Percentiles rank a stretch among this genome's conserved stretches.
phyloP scores from a whole-genome alignment of 768 basidiomycete species.

The Hygrophoropsis aurantiaca region DNA sequence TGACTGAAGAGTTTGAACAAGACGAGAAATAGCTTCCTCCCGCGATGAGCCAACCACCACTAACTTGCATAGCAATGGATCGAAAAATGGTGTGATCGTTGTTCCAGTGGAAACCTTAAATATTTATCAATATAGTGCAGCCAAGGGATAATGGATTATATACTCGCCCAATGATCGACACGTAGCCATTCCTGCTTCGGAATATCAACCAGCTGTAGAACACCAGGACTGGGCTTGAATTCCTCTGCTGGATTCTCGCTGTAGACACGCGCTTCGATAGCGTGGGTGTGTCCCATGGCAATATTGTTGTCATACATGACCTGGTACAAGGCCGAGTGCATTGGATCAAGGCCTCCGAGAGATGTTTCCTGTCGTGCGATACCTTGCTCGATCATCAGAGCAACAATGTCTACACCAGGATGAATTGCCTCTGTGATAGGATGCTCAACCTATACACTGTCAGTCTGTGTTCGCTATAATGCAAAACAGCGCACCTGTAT shows the following conservation, averaged over 20 bases:
- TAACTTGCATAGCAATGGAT: constrained; percentile 61
- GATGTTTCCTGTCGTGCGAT: constrained; percentile 33
- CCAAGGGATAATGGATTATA: constrained; percentile 3
- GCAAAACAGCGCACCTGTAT: constrained; percentile 43
- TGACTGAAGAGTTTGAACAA: constrained; percentile 37
- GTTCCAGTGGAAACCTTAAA: constrained; percentile 51
- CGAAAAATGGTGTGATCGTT: constrained; percentile 51
- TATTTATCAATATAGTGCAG: background rate
- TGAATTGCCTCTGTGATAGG: constrained; percentile 59
- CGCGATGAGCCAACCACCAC: constrained; percentile 50
- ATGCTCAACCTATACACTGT: constrained; percentile 55
- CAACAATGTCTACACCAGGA: constrained; percentile 58
- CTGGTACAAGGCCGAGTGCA: constrained; percentile 36
- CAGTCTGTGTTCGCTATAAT: background rate
- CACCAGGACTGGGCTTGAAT: constrained; percentile 60
- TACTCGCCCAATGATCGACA: constrained; percentile 58
- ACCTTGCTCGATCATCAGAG: constrained; percentile 64
- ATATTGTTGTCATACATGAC: constrained; percentile 30
- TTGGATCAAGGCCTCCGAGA: constrained; percentile 11
- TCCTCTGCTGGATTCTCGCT: constrained; percentile 59
- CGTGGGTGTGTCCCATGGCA: constrained; percentile 25
- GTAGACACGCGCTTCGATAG: constrained; percentile 60
- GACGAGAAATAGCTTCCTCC: constrained; percentile 42
- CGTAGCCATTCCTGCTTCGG: constrained; percentile 48
- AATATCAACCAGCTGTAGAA: constrained; percentile 56